Base-by-base conservation (phyloP, 306 rosid genomes). In the Oemleria cerasiformis region DNA sequence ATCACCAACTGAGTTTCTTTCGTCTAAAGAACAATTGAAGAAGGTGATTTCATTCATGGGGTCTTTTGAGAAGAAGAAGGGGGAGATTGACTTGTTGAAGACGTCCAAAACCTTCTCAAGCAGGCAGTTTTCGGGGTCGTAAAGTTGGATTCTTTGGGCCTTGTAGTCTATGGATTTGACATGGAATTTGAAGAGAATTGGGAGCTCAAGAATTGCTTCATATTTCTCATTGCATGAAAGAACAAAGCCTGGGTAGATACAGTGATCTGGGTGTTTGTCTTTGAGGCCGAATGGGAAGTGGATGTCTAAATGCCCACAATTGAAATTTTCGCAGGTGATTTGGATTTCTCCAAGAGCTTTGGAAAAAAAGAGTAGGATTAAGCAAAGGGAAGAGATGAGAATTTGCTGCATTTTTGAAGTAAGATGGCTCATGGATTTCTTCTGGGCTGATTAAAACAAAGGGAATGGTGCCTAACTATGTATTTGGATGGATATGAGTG, bases 211-310 rank as follows among this genome's bases (percentile, higher is more conserved):
- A 54, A 80, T 23, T 0, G 79, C 17, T 5, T 74, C 16, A 14
- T 77, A 60, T 14, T 5, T 23, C 4, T 60, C 9, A 9, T 77
- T 60, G 53, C 90, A 85, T 10, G 72, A 48, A 15, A 83, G 9
- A 11, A 65, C 82, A 75, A 82, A 85, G 1, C 78, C 86, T 1
- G 75, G 80, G 51, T 21, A 73, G 21, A 71, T 75, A 73, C 75
- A 80, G 0, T 41, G 5, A 13, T 10, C 20, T 57, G 74, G 67
- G 4, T 78, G 75, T 5, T 30, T 63, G 23, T 48, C 86, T 43
- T 41, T 75, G 54, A 78, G 71, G 38, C 71, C 8, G 34, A 84
- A 84, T 30, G 84, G 88, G 77, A 81, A 81, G 9, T 50, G 65
- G 20, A 84, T 47, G 23, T 67, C 76, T 12, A 54, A 7, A 7